Base-by-base conservation (phyloP, 441 rosid genomes). In the Populus hybrid region DNA sequence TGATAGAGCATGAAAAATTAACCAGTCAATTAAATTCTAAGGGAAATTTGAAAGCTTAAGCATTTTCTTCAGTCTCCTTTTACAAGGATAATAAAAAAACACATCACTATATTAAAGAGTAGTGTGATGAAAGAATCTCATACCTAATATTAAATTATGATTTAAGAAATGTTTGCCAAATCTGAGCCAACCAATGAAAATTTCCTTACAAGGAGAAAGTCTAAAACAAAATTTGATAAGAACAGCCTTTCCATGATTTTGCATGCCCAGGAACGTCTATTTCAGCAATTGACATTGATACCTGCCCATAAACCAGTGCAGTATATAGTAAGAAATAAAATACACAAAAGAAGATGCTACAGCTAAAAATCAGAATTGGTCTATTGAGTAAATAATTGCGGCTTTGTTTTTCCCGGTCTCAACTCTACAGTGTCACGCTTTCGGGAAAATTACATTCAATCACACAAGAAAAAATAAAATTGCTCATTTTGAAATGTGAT, bases 221-320 rank as follows among this genome's bases (percentile, higher is more conserved):
- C 12, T 8, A 46, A 36, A 75, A 46, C 36, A 64, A 57, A 23
- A 65, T 63, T 34, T 11, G 63, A 70, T 30, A 77, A 71, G 38
- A 71, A 78, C 63, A 63, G 35, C 35, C 70, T 75, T 90, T 92
- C 99, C 98, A 96, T 80, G 99, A 92, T 87, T 94, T 98, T 9
- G 94, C 98, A 87, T 96, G 99, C 79, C 99, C 99, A 73, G 99
- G 99, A 69, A 94, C 92, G 83, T 96, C 99, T 76, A 90, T 80
- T 87, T 96, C 98, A 42, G 98, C 92, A 98, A 94, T n/a, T 92
- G 69, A 96, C 87, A 79, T 94, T 88, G 81, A 96, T 92, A 78
- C 99, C 99, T 96, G 91, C n/a, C 82, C 84, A 80, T 30, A 76
- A 82, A 80, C 21, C 59, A 75, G 46, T 36, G n/a, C n/a, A 50